Evolutionary conservation across 2,329 filamentous ascomycete genomes (phyloP).

Genomic region (Calcarisporium arbuscula): DNA sequence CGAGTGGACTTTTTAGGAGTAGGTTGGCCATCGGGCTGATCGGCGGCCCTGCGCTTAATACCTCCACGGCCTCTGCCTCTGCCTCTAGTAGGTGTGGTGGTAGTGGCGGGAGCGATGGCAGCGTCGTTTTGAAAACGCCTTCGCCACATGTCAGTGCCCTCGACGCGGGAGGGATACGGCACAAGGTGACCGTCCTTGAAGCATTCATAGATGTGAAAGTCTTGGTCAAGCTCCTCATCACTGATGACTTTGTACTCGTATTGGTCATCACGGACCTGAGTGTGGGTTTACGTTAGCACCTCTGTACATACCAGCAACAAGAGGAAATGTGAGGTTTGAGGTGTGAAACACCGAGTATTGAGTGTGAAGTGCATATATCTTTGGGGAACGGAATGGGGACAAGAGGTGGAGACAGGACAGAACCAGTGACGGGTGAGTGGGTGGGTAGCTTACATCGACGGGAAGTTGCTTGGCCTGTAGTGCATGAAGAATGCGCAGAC

Average conservation of each 20-base stretch:
- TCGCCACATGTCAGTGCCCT: slow-evolving; percentile 36
- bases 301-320: too few relatives aligned
- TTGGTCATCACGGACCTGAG: slow-evolving; percentile 35
- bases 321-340: too few relatives aligned
- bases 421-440: slow-evolving; percentile 12
- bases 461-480: slow-evolving; percentile 38
- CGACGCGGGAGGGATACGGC: slow-evolving; percentile 37
- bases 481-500: slow-evolving; percentile 38
- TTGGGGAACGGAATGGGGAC: too few relatives aligned
- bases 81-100: slow-evolving; percentile 20
- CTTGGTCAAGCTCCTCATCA: slow-evolving; percentile 34
- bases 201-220: slow-evolving; percentile 37
- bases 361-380: too few relatives aligned
- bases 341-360: too few relatives aligned
- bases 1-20: slow-evolving; percentile 41
- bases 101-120: slow-evolving; percentile 23
- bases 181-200: slow-evolving; percentile 35
- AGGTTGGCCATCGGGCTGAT: slow-evolving; percentile 42
- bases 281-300: too few relatives aligned
- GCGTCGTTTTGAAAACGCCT: slow-evolving; percentile 30
- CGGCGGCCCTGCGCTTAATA: slow-evolving; percentile 45
- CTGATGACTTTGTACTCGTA: slow-evolving; percentile 40
- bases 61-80: slow-evolving; percentile 25
- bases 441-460: slow-evolving; percentile 38
- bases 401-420: slow-evolving; percentile 4